Evolutionary conservation across 148 eudicot genomes (phyloP), one percentile per base, ranked within the genome.

Genomic region (Silene uniflora): DNA sequence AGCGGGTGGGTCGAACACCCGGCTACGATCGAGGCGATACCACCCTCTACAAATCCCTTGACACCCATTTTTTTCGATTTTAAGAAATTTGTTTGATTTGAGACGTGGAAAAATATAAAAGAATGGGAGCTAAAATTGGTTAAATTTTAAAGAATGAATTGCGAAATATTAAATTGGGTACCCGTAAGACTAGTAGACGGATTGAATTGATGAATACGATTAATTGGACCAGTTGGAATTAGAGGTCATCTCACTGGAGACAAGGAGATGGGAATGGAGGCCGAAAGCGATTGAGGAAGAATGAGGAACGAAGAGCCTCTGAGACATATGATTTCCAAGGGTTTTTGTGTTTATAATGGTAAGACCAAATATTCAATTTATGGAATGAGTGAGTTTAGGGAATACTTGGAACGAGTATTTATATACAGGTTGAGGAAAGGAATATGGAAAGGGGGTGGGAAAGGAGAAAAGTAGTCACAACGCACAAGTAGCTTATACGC

Each of bases 11-110:
- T 90, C 0, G 81, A 64, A 67, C 89, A 86, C 0, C 93, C 93
- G 3, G 93, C 93, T 0, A 90, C 68, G 35, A 90, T 83, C 4
- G 93, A 90, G 0, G 93, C 93, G 0, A 90, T 86, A 17, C 93
- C 93, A 4, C 93, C 93, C 69, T 90, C 93, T 1, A 88, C 88
- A 21, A 90, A 90, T 24, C 89, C 93, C 54, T 90, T 90, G 0
- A 90, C 58, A 6, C 93, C 93, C 93, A 89, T 89, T 1, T 61
- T 49, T 6, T 18, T 16, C 16, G 1, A 14, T 55, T 10, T 32
- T 2, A 2, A 10, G 11, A 2, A n/a, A 55, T 24, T 42, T 6
- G 32, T 47, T 11, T 69, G 3, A 22, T 35, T 22, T 13, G 49
- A 67, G 12, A 11, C 0, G 71, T 35, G 10, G 12, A 9, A 35